Conservation (phyloP, 495 filamentous ascomycete species). For the Xylaria venustula region DNA sequence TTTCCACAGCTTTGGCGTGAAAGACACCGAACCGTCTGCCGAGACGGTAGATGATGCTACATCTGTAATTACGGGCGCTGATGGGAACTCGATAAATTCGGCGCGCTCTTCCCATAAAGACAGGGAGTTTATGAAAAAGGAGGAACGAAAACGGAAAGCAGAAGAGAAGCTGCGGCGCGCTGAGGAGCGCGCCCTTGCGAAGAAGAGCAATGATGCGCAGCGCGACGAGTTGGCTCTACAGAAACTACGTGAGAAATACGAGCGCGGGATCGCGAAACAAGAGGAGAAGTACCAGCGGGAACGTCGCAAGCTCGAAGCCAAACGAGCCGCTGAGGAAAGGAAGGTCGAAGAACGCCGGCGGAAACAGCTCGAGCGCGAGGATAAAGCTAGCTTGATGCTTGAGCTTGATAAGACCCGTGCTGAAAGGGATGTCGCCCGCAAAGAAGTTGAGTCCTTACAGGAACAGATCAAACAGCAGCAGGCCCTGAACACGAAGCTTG, state of each 20-base stretch:
- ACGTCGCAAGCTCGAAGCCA: constrained; percentile 60
- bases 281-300: constrained; percentile 65
- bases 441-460: constrained; percentile 61
- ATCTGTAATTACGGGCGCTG: constrained; percentile 23
- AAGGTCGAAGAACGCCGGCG: constrained; percentile 58
- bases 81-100: constrained; percentile 2
- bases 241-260: constrained; percentile 60
- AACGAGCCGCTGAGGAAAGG: constrained; percentile 57
- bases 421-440: constrained; percentile 55
- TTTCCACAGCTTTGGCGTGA: constrained; percentile 37
- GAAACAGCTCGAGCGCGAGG: constrained; percentile 56
- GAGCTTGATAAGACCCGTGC: constrained; percentile 54
- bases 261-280: constrained; percentile 57
- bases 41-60: constrained; percentile 21
- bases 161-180: constrained; percentile 64
- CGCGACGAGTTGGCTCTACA: constrained; percentile 48
- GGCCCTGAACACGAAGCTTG: constrained; percentile 61
- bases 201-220: constrained; percentile 36
- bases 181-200: constrained; percentile 43
- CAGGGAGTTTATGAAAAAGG: constrained; percentile 73
- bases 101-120: constrained; percentile 51
- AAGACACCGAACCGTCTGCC: constrained; percentile 24
- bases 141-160: constrained; percentile 65
- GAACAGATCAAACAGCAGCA: constrained; percentile 65
- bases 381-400: constrained; percentile 42